Evolutionary conservation across 1,284 basidiomycete genomes (phyloP).

Genomic region (Tylopilus sp.): DNA sequence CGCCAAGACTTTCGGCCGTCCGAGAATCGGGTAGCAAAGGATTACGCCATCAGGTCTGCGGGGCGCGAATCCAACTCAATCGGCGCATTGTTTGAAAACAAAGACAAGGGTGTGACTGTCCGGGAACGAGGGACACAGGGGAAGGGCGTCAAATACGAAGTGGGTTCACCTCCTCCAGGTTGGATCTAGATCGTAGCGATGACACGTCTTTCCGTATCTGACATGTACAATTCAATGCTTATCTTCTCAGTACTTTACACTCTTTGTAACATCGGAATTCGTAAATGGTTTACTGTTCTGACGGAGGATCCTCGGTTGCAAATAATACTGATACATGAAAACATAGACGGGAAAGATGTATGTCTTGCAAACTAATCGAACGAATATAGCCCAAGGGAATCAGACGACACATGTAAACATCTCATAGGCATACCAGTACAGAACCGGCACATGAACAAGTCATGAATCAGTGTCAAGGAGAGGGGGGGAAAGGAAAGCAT

Average conservation of each 20-base stretch:
- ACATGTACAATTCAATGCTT: not conserved
- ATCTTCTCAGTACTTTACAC: not conserved
- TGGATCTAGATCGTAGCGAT: constrained; percentile 38
- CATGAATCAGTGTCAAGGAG: constrained; percentile 32
- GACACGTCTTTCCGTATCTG: not conserved
- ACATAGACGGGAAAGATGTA: constrained; percentile 20
- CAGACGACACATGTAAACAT: constrained; percentile 22
- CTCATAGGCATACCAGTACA: constrained; percentile 33
- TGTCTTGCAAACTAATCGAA: constrained; percentile 14
- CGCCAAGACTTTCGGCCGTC: constrained; percentile 8
- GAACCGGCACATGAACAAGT: constrained; percentile 29
- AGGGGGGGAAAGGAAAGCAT: constrained; percentile 32
- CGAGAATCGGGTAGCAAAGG: constrained; percentile 10
- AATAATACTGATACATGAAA: constrained; percentile 26
- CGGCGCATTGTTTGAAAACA: constrained; percentile 17
- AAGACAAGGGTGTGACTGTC: constrained; percentile 19
- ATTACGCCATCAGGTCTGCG: not conserved
- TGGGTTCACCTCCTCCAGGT: constrained; percentile 39
- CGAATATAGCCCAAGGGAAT: constrained; percentile 17
- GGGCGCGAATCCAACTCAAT: constrained; percentile 6
- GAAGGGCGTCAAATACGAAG: constrained; percentile 18
- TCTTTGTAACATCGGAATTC: not conserved
- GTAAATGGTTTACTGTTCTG: not conserved
- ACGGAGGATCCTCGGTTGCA: constrained; percentile 16
- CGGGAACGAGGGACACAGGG: constrained; percentile 27